Percentiles rank a stretch among this genome's conserved stretches.
phyloP scores from a whole-genome alignment of 140 eudicot genomes.

The Cichorium intybus region DNA sequence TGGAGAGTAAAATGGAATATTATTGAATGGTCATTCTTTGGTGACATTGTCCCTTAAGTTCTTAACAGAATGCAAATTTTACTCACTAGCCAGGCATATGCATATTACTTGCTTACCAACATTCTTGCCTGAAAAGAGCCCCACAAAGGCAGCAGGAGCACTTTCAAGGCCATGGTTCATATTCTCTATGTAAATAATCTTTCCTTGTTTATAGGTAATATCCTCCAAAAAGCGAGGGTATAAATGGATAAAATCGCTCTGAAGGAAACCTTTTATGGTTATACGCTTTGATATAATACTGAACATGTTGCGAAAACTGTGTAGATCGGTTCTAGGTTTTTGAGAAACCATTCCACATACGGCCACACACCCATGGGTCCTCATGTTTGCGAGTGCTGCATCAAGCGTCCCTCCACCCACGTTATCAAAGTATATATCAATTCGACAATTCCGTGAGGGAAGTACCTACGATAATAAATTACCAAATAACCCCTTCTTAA shows the following conservation, averaged over 20 bases:
- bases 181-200: constrained; percentile 68
- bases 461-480: constrained; percentile 41
- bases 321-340: constrained; percentile 26
- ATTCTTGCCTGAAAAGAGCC: constrained; percentile 74
- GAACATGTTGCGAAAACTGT: constrained; percentile 57
- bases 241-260: constrained; percentile 51
- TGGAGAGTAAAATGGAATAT: too few species aligned
- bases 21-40: too few species aligned
- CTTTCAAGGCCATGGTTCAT: constrained; percentile 69
- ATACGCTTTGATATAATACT: constrained; percentile 50
- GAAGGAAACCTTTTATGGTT: constrained; percentile 71
- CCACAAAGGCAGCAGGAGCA: constrained; percentile 75
- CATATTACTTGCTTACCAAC: constrained; percentile 84
- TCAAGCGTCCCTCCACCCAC: constrained; percentile 95
- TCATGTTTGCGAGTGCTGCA: constrained; percentile 82
- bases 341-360: constrained; percentile 91
- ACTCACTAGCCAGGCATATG: constrained; percentile 46
- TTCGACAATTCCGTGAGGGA: constrained; percentile 81
- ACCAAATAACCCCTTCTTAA: constrained; percentile 22
- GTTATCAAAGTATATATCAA: constrained; percentile 87
- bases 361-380: constrained; percentile 61
- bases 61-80: not conserved
- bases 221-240: constrained; percentile 60
- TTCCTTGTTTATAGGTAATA: constrained; percentile 52
- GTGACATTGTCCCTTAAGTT: too few species aligned